Percentiles rank a stretch among this genome's conserved stretches.
These are phyloP conservation scores for Skeletonema costatum DNA, from an alignment of 108 stramenopile species.

Conservation along the genomic window DNA sequence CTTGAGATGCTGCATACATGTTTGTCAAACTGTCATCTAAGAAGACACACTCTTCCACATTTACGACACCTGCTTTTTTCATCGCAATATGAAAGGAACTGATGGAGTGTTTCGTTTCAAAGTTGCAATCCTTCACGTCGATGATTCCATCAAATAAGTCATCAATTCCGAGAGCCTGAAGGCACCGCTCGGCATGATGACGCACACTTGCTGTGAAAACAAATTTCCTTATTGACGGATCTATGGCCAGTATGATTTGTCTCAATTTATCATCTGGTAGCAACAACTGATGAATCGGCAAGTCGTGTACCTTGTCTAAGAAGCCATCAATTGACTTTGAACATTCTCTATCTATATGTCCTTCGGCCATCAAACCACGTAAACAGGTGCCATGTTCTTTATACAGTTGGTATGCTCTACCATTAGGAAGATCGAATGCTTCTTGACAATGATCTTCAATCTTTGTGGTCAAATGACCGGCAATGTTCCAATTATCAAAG, in stretches of 20 bases:
- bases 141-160: constrained; percentile 62
- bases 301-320: constrained; percentile 61
- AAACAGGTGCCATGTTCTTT: constrained; percentile 69
- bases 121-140: constrained; percentile 57
- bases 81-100: constrained; percentile 63
- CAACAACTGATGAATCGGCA: constrained; percentile 47
- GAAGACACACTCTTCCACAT: constrained; percentile 61
- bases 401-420: constrained; percentile 67
- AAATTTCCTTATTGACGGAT: constrained; percentile 68
- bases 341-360: constrained; percentile 44
- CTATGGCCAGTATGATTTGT: constrained; percentile 47
- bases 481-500: constrained; percentile 71
- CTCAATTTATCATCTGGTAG: constrained; percentile 47
- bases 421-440: constrained; percentile 34
- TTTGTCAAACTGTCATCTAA: constrained; percentile 67
- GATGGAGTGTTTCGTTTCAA: constrained; percentile 66
- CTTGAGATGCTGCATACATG: constrained; percentile 48
- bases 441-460: constrained; percentile 67
- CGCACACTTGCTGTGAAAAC: constrained; percentile 69
- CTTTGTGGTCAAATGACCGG: constrained; percentile 50
- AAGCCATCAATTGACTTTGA: constrained; percentile 54
- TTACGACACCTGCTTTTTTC: constrained; percentile 49
- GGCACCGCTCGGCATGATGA: constrained; percentile 62
- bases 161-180: constrained; percentile 60
- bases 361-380: constrained; percentile 63